Conservation (phyloP, 257 asterid species). For the Nicotiana paniculata region DNA sequence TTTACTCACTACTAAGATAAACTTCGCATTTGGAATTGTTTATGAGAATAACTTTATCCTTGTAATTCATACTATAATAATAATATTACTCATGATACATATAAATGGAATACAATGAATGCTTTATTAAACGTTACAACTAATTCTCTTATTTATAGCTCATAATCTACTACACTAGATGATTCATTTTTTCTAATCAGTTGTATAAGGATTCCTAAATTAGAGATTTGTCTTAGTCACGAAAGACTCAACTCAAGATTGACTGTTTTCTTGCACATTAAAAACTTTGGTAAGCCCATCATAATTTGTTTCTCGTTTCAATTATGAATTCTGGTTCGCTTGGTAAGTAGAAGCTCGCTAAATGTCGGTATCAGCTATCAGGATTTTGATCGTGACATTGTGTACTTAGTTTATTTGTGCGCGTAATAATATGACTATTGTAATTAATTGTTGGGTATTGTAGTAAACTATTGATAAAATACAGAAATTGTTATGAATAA, state of each 20-base stretch:
- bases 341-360: neutral
- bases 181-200: neutral
- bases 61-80: neutral
- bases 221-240: neutral
- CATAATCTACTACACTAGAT: neutral
- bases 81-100: too few species aligned
- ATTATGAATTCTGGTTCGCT: neutral
- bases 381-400: neutral
- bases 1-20: neutral
- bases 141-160: neutral
- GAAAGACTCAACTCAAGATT: too few species aligned
- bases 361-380: neutral
- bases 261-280: neutral
- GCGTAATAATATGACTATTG: too few species aligned
- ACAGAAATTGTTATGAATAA: too few species aligned
- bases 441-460: too few species aligned
- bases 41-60: neutral
- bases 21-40: neutral
- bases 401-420: neutral
- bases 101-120: neutral
- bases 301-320: neutral
- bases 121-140: neutral
- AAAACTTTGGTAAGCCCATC: neutral
- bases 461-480: too few species aligned
- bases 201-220: neutral